phyloP scores from a whole-genome alignment of 2,329 filamentous ascomycete species.

The Xylaria sp. region DNA sequence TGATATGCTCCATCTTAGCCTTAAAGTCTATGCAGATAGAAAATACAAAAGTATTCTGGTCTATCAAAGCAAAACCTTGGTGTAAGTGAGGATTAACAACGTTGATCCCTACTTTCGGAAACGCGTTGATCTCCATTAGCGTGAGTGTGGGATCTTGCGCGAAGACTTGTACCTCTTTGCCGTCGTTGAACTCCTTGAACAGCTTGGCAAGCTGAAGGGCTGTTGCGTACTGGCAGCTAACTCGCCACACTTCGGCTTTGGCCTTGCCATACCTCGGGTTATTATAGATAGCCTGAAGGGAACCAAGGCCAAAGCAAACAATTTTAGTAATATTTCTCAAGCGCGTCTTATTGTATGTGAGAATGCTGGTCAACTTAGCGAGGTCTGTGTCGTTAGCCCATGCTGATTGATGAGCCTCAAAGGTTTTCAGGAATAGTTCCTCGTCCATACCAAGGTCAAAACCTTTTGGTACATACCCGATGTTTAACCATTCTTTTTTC shows the following conservation, averaged over 20 bases:
- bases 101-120: background rate
- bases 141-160: background rate
- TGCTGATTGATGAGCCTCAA: background rate
- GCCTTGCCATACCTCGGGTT: background rate
- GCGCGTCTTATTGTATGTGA: background rate
- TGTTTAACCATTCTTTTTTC: background rate
- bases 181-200: background rate
- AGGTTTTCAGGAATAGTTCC: background rate
- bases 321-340: background rate
- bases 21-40: background rate
- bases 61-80: background rate
- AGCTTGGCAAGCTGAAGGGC: background rate
- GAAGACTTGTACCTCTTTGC: background rate
- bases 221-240: background rate
- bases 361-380: background rate
- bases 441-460: background rate
- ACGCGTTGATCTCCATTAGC: background rate
- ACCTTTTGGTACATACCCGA: background rate
- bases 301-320: background rate
- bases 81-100: background rate
- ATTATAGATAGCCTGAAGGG: background rate
- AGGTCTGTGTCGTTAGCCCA: background rate
- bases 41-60: background rate
- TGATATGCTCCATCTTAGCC: background rate
- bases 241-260: background rate